A percentile compares a stretch with the other conserved stretches of the same genome.
Evolutionary conservation across 495 filamentous ascomycete genomes (phyloP).

Genomic region (Daldinia loculata): DNA sequence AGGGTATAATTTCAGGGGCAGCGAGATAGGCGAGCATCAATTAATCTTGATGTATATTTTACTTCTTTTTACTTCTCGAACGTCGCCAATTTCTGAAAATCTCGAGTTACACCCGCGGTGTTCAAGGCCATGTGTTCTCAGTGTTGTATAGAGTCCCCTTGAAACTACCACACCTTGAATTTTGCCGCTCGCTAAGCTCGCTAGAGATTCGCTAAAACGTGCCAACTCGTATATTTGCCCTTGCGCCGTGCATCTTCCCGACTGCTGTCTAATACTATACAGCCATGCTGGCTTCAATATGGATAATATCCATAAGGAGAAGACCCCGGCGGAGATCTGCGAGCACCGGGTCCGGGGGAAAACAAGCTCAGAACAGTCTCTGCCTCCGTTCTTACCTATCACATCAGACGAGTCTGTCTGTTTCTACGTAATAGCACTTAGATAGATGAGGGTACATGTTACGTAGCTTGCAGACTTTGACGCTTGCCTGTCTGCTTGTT

Average conservation of each 20-base stretch:
- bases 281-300: slow-evolving; percentile 18
- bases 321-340: slow-evolving; percentile 39
- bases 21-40: background rate
- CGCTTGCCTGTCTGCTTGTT: background rate
- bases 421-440: background rate
- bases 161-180: slow-evolving; percentile 27
- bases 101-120: slow-evolving; percentile 16
- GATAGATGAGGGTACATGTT: slow-evolving; percentile 7
- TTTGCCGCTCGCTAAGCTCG: slow-evolving; percentile 37
- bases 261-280: slow-evolving; percentile 8
- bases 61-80: slow-evolving; percentile 18
- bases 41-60: background rate
- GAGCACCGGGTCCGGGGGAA: slow-evolving; percentile 35
- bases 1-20: background rate
- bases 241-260: slow-evolving; percentile 23
- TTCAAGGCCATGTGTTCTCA: slow-evolving; percentile 22
- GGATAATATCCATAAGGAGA: slow-evolving; percentile 42
- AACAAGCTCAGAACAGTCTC: slow-evolving; percentile 36
- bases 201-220: slow-evolving; percentile 8
- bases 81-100: slow-evolving; percentile 11
- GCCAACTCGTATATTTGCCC: slow-evolving; percentile 9
- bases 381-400: slow-evolving; percentile 1
- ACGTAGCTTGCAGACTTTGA: slow-evolving; percentile 14
- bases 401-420: background rate
- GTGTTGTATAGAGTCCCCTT: slow-evolving; percentile 6